Evolutionary conservation across 2,329 filamentous ascomycete species (phyloP).

Genomic region (Neofusicoccum ribis): DNA sequence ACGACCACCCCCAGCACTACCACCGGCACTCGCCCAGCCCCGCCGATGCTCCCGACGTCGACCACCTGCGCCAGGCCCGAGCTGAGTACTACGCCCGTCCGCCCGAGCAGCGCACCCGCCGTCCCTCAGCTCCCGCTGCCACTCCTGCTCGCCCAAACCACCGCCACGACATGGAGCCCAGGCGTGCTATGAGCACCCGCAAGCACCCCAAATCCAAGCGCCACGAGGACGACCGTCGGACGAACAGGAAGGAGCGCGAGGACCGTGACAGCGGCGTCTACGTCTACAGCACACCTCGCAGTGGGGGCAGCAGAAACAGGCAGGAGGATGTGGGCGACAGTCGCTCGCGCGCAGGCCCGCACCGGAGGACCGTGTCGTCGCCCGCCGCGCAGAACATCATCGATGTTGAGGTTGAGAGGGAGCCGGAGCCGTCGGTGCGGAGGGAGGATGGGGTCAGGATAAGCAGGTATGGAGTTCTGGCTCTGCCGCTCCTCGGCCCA

Average conservation of each 20-base stretch:
- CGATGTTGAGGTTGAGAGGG: conserved; percentile 34
- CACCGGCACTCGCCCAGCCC: neutral
- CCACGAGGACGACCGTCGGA: conserved; percentile 27
- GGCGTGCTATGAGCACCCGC: conserved; percentile 22
- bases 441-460: conserved; percentile 26
- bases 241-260: conserved; percentile 15
- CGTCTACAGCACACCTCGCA: conserved; percentile 18
- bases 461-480: neutral
- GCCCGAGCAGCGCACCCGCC: conserved; percentile 25
- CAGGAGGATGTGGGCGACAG: conserved; percentile 20
- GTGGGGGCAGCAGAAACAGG: conserved; percentile 8
- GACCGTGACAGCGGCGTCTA: conserved; percentile 16
- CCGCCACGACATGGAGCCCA: conserved; percentile 29
- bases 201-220: conserved; percentile 25
- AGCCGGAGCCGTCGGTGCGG: conserved; percentile 33
- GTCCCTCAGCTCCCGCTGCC: neutral
- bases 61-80: conserved; percentile 41
- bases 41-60: conserved; percentile 33
- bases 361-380: conserved; percentile 33
- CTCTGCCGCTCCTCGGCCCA: neutral
- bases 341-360: conserved; percentile 33
- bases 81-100: conserved; percentile 40
- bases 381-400: conserved; percentile 28
- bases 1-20: neutral
- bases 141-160: neutral